Base-by-base conservation (phyloP, 2,329 filamentous ascomycete species). In the Diplocarpon rosae region DNA sequence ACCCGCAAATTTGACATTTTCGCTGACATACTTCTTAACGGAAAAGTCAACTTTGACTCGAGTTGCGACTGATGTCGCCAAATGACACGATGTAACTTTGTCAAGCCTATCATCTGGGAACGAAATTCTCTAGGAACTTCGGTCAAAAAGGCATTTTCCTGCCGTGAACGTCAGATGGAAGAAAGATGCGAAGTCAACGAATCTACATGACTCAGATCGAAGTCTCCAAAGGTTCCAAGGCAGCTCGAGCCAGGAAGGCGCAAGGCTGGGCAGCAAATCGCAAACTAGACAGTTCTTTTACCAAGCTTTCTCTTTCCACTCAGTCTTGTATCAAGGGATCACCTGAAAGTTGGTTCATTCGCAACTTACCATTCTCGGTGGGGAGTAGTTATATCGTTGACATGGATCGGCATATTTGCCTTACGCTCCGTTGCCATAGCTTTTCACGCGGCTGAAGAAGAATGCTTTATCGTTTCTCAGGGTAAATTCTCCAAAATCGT, bases 401-500 rank as follows among this genome's bases (percentile, higher is more conserved):
- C 29, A 35, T 27, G 17, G 11, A 17, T 14, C 3, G 20, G 31
- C 31, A 34, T 34, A 13, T 11, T 20, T 14, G 9, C 15, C 16
- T 40, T 39, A 48, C 24, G 46, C 42, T 15, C 69, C 69, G 43
- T 65, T 56, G 0, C 75, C 76, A 51, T 80, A 82, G 51, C 76
- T 78, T 62, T 68, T 73, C 3, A 84, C 79, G 11, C 79, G 67
- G 57, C 78, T 83, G 54, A 81, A 84, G 58, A 80, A 76, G 57
- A 76, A 83, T 0, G 78, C 70, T 62, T 78, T 80, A 45, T 79
- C 70, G 53, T 82, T 75, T 61, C 72, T 74, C 32, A 79, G 63
- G 12, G 65, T 63, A 64, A 96, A 96, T 65, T 85, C 83, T 3
- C 73, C 85, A 84, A 85, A 92, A 64, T 95, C 89, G 61, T 94